Base-by-base conservation (phyloP, 768 basidiomycete genomes). In the Rhodosporidiobolus odoratus region DNA sequence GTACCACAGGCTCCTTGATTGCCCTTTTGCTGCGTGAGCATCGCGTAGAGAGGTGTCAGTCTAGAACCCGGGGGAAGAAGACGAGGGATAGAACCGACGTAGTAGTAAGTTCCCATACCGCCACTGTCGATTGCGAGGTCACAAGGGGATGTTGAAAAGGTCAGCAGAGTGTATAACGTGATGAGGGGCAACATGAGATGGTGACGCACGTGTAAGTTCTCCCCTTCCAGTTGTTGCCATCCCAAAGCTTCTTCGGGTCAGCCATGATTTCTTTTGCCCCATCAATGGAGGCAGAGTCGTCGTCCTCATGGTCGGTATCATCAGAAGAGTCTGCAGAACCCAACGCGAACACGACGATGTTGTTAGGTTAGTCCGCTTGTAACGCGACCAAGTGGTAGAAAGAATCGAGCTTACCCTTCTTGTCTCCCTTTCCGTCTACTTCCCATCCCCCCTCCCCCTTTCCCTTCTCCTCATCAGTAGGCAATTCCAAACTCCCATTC, bases 1-100 rank as follows among this genome's bases (percentile, higher is more conserved):
- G 50, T 38, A 40, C 62, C 62, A 23, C 62, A 71, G 37, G 43
- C 25, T 2, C 62, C 62, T 19, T 45, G 30, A 38, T 53, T 54
- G 50, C 32, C 32, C 50, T 64, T 54, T 45, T 64, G 62, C 37
- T 53, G n/a, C 8, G 35, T 13, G 62, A 17, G 53, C 17, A 54
- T 25, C n/a, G n/a, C n/a, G n/a, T n/a, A 47, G 27, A 7, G 17
- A 32, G 16, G 50, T 27, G 48, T 62, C 45, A 43, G 62, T 30
- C 17, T 35, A 23, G 30, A 23, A 35, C 1, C 13, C 27, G 32
- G 50, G 23, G 32, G 37, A 41, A 32, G 52, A 19, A 25, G 50
- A 30, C 7, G 50, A 64, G 50, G 35, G 54, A 34, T 30, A 7
- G 10, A 13, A 15, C 53, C 17, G 12, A 40, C 58, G 38, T 40